Evolutionary conservation across 2,329 filamentous ascomycete species (phyloP), one percentile per base, ranked within the genome.

Genomic region (Metarhizium anisopliae): DNA sequence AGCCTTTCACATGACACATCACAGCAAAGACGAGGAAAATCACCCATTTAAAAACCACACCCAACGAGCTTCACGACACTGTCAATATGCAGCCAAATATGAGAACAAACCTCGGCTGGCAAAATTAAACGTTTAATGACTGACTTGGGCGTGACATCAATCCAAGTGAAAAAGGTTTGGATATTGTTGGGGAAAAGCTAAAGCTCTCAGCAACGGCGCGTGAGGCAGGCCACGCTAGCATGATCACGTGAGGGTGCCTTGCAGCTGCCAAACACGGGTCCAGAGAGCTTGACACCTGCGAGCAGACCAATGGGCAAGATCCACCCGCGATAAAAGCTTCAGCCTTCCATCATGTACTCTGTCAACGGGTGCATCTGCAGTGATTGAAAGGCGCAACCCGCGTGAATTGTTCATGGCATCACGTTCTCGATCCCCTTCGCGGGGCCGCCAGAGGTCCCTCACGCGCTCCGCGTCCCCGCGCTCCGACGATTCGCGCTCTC

Each of bases 401-500:
- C n/a, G 40, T n/a, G 6, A 45, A 20, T 29, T 14, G 25, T 25
- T 4, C 53, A 70, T 70, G 68, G 58, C 61, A 35, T 63, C 61
- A 32, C 61, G 56, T 32, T 65, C 66, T 51, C 65, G 58, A 29
- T 70, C 68, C 36, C 65, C 67, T 25, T 68, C 70, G n/a, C 63
- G 65, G 42, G 66, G 62, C 55, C 70, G 67, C 11, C 55, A 63
- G 40, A 65, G 66, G 56, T 70, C 70, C n/a, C 60, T 63, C 38
- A 67, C 72, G 38, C 68, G 69, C 52, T 73, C 72, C 11, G 61
- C 61, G 11, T 66, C 70, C 11, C 69, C 70, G 3, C 65, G 63
- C 18, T 72, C 72, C 20, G 62, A 65, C 35, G 52, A 59, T 40
- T 72, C 71, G 29, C 70, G 67, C 43, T 72, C 72, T 50, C 64